Evolutionary conservation across 805 yeast species (phyloP).

Genomic region (Zygosaccharomyces siamensis): DNA sequence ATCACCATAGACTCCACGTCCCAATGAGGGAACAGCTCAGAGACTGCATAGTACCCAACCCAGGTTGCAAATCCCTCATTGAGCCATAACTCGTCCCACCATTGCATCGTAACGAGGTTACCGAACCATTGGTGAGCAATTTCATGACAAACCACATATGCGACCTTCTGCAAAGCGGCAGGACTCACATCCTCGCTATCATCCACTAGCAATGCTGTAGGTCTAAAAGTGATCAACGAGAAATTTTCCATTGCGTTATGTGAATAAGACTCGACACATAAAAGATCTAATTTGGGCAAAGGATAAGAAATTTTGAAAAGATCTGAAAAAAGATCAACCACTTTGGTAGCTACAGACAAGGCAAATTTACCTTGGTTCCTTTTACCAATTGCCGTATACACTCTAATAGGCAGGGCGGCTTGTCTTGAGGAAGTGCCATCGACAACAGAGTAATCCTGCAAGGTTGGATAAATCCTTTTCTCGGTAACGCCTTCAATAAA

Average conservation of each 20-base stretch:
- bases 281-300: conserved; percentile 72
- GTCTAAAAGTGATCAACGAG: conserved; percentile 72
- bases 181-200: conserved; percentile 27
- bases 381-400: conserved; percentile 53
- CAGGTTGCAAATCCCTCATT: conserved; percentile 90
- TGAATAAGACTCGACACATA: conserved; percentile 67
- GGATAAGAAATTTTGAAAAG: conserved; percentile 70
- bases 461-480: conserved; percentile 12
- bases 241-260: conserved; percentile 93
- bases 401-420: conserved; percentile 56
- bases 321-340: conserved; percentile 60
- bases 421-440: conserved; percentile 12
- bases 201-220: conserved; percentile 47
- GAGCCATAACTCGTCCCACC: conserved; percentile 92
- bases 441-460: conserved; percentile 12
- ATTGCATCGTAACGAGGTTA: conserved; percentile 81
- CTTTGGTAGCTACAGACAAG: conserved; percentile 58
- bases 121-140: conserved; percentile 93
- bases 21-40: conserved; percentile 75
- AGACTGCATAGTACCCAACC: conserved; percentile 69
- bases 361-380: conserved; percentile 60
- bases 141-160: conserved; percentile 81
- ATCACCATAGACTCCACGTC: conserved; percentile 59
- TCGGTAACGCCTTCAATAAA: conserved; percentile 53
- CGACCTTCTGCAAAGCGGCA: conserved; percentile 62